phyloP scores from a whole-genome alignment of 495 filamentous ascomycete genomes.

The Aspergillus avenaceus region DNA sequence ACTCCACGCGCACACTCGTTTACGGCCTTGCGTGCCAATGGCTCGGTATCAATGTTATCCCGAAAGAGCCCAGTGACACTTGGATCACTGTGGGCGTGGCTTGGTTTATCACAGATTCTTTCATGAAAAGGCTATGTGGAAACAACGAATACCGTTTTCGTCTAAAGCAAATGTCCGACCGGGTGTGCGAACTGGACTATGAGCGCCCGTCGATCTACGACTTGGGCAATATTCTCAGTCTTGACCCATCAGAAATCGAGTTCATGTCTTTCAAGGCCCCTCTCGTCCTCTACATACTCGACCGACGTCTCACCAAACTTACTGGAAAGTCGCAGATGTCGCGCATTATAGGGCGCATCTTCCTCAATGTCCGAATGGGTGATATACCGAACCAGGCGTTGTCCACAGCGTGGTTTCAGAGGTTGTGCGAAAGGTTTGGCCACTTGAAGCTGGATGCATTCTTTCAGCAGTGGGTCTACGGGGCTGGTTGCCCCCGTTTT shows the following conservation, averaged over 20 bases:
- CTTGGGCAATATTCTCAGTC: constrained; percentile 68
- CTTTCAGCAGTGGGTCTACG: constrained; percentile 89
- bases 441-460: constrained; percentile 81
- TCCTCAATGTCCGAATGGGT: constrained; percentile 76
- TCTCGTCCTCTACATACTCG: constrained; percentile 87
- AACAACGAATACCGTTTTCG: constrained; percentile 92
- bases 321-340: constrained; percentile 77
- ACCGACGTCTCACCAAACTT: constrained; percentile 82
- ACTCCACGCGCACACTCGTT: constrained; percentile 69
- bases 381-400: constrained; percentile 68
- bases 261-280: constrained; percentile 92
- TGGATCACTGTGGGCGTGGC: constrained; percentile 92
- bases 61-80: constrained; percentile 70
- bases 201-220: constrained; percentile 77
- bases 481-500: constrained; percentile 83
- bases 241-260: constrained; percentile 79
- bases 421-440: constrained; percentile 78
- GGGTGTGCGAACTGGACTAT: constrained; percentile 74
- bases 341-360: constrained; percentile 77
- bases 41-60: constrained; percentile 84
- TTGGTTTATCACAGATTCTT: constrained; percentile 89
- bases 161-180: constrained; percentile 81
- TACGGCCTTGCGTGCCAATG: constrained; percentile 90
- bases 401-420: constrained; percentile 69
- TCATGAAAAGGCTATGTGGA: constrained; percentile 82